These are phyloP conservation scores for Ceratobasidium sp. DNA, from an alignment of 1,284 basidiomycete genomes.

Conservation along the genomic window DNA sequence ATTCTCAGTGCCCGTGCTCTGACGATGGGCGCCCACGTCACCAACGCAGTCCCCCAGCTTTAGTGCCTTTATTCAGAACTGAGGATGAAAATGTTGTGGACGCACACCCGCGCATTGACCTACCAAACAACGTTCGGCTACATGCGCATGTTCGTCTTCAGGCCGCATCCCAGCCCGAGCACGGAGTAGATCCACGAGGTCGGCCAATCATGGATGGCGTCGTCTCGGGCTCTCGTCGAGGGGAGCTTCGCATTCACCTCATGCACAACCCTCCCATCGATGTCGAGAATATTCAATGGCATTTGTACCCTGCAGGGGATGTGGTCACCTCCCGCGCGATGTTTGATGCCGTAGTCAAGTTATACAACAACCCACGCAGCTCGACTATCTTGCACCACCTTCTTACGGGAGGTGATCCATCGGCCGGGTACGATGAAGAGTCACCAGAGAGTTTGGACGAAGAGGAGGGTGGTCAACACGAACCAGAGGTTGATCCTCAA, in stretches of 20 bases:
- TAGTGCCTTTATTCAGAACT: slow-evolving; percentile 42
- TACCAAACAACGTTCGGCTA: slow-evolving; percentile 63
- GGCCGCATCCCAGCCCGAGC: slow-evolving; percentile 68
- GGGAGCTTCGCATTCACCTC: slow-evolving; percentile 68
- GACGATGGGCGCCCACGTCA: slow-evolving; percentile 65
- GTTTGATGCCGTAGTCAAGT: slow-evolving; percentile 69
- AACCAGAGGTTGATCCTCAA: slow-evolving; percentile 33
- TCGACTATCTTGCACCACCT: slow-evolving; percentile 66
- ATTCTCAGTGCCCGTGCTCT: slow-evolving; percentile 73
- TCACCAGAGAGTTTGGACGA: not conserved
- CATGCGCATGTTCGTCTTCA: slow-evolving; percentile 74
- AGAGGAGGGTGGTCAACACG: not conserved
- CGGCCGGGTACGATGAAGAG: not conserved
- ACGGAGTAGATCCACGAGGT: slow-evolving; percentile 60
- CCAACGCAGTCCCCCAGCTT: slow-evolving; percentile 59
- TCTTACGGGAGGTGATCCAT: slow-evolving; percentile 57
- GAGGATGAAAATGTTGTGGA: slow-evolving; percentile 59
- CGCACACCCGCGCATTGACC: slow-evolving; percentile 69
- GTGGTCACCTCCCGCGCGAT: slow-evolving; percentile 72
- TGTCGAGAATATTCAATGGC: slow-evolving; percentile 70
- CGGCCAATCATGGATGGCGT: slow-evolving; percentile 67
- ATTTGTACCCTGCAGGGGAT: slow-evolving; percentile 71
- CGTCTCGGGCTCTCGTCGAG: slow-evolving; percentile 65
- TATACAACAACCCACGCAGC: slow-evolving; percentile 61
- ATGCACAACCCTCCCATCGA: slow-evolving; percentile 72